These are phyloP conservation scores for Ricinus communis DNA, from an alignment of 345 rosid genomes.

Conservation along the genomic window DNA sequence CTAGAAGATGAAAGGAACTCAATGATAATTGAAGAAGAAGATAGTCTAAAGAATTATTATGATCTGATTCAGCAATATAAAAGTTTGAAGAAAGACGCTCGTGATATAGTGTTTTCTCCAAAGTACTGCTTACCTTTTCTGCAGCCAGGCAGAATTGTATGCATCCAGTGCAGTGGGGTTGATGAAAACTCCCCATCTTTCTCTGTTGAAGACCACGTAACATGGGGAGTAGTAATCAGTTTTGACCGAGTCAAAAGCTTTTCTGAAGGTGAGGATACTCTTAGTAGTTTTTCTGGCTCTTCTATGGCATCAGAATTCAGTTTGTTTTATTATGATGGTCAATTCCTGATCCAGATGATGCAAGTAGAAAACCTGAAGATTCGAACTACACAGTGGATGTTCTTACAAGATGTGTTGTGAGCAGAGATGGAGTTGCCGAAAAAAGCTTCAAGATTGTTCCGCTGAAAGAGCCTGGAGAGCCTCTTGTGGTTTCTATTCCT, in stretches of 20 bases:
- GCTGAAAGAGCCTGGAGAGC: constrained; percentile 71
- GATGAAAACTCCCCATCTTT: constrained; percentile 60
- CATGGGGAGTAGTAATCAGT: constrained; percentile 88
- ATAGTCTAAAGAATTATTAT: constrained; percentile 74
- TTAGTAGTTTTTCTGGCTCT: not conserved
- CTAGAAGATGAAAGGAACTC: constrained; percentile 89
- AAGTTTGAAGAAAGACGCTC: constrained; percentile 73
- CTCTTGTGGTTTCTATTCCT: constrained; percentile 74
- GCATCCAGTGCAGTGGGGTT: constrained; percentile 49
- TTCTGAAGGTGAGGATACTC: constrained; percentile 58
- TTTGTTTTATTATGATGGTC: constrained; percentile 1
- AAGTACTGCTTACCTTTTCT: constrained; percentile 81
- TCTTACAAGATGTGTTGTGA: constrained; percentile 80
- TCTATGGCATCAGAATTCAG: constrained; percentile 16
- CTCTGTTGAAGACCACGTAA: constrained; percentile 59
- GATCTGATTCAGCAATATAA: constrained; percentile 68
- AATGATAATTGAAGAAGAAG: constrained; percentile 91
- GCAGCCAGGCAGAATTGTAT: constrained; percentile 77
- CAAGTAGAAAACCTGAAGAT: constrained; percentile 68
- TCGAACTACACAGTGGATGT: constrained; percentile 69
- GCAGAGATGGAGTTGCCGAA: constrained; percentile 61
- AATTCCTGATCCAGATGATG: constrained; percentile 59
- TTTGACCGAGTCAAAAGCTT: constrained; percentile 62
- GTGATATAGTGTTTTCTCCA: constrained; percentile 76
- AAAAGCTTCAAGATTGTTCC: constrained; percentile 61